Percentiles rank a stretch among this genome's conserved stretches.
phyloP scores from a whole-genome alignment of 306 rosid genomes.

The Sophora flavescens region DNA sequence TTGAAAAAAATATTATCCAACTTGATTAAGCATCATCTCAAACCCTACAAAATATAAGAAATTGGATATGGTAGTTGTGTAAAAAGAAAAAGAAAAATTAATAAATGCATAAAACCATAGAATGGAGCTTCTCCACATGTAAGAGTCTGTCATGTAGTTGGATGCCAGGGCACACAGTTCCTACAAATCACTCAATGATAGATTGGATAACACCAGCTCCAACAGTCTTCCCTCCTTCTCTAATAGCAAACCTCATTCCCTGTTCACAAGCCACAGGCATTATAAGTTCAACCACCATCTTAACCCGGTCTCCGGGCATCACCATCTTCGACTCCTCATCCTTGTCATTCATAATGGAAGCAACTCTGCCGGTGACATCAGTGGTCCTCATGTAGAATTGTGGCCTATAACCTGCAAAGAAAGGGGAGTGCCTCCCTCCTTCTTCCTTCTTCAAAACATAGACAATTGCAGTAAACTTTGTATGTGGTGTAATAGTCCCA shows the following conservation, averaged over 20 bases:
- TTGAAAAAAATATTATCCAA: constrained; percentile 49
- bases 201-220: constrained; percentile 92
- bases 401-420: constrained; percentile 82
- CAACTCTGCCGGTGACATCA: constrained; percentile 81
- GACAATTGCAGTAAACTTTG: constrained; percentile 77
- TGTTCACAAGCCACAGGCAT: constrained; percentile 85
- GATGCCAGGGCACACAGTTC: constrained; percentile 15
- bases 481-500: constrained; percentile 81
- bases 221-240: constrained; percentile 94
- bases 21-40: constrained; percentile 42
- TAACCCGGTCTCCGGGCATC: constrained; percentile 91
- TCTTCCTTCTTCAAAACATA: constrained; percentile 93
- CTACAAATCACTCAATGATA: constrained; percentile 63
- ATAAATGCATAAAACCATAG: constrained; percentile 49
- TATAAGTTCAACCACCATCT: constrained; percentile 83
- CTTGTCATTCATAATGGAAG: constrained; percentile 77
- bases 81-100: constrained; percentile 25
- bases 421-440: constrained; percentile 89
- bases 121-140: constrained; percentile 45
- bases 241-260: constrained; percentile 94
- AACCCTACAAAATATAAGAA: constrained; percentile 67
- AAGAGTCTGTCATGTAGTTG: constrained; percentile 38
- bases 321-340: constrained; percentile 95
- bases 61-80: constrained; percentile 53
- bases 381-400: constrained; percentile 96